Conservation (phyloP, 2,329 filamentous ascomycete genomes). For the Diaporthe amygdali region DNA sequence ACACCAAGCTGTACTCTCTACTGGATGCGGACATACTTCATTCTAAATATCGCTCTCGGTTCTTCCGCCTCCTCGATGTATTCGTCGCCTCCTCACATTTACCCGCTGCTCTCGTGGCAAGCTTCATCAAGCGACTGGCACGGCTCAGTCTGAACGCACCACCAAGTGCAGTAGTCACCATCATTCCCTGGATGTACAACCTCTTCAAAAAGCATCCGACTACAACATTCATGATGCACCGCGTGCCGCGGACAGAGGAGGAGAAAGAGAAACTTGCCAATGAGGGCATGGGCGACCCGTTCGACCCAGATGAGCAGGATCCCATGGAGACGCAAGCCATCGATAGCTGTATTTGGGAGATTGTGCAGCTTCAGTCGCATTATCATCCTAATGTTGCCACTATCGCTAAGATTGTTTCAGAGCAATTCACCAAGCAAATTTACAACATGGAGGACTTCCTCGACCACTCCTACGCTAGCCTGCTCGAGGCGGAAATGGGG, state of each 20-base stretch:
- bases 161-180: conserved; percentile 84
- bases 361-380: conserved; percentile 88
- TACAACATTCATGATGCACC: conserved; percentile 96
- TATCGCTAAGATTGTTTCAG: conserved; percentile 88
- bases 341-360: conserved; percentile 93
- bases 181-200: conserved; percentile 96
- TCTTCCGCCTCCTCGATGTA: conserved; percentile 89
- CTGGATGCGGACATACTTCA: conserved; percentile 86
- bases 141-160: conserved; percentile 86
- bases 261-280: conserved; percentile 64
- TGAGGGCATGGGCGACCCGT: conserved; percentile 72
- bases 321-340: conserved; percentile 87
- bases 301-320: conserved; percentile 75
- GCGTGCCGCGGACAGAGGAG: conserved; percentile 66
- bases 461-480: conserved; percentile 87
- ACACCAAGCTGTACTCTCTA: conserved; percentile 90
- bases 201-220: conserved; percentile 86
- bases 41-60: conserved; percentile 90
- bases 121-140: conserved; percentile 93
- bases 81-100: conserved; percentile 93
- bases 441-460: conserved; percentile 98
- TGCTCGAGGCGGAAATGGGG: conserved; percentile 82
- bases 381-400: conserved; percentile 98
- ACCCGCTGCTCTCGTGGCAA: conserved; percentile 87
- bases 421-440: conserved; percentile 95